Evolutionary conservation across 345 rosid species (phyloP).

Genomic region (Melaleuca alternifolia): DNA sequence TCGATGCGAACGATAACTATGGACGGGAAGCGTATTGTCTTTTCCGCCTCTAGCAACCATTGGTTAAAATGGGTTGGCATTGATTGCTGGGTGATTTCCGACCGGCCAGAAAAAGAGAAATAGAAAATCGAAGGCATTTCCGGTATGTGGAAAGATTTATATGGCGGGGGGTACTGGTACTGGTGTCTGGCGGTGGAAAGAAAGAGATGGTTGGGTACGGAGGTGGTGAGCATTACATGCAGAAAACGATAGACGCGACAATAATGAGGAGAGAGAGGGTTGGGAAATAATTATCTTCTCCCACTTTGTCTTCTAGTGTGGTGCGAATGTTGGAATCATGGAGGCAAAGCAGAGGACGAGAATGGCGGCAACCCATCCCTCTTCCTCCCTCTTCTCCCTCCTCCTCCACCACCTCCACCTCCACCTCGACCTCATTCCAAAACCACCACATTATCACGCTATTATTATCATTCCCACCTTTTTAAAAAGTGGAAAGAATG

Average conservation of each 20-base stretch:
- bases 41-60: not conserved
- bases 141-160: not conserved
- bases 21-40: no score
- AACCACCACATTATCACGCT: not conserved
- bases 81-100: not conserved
- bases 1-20: not conserved
- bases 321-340: slow-evolving; percentile 84
- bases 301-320: slow-evolving; percentile 31
- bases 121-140: no score
- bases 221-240: slow-evolving; percentile 9
- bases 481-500: not conserved
- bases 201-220: slow-evolving; percentile 1
- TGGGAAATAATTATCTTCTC: slow-evolving; percentile 1
- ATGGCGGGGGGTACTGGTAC: not conserved
- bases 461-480: not conserved
- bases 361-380: slow-evolving; percentile 47
- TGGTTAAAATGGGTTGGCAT: not conserved
- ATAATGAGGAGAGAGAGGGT: slow-evolving; percentile 10
- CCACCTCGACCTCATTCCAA: not conserved
- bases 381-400: not conserved
- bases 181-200: not conserved
- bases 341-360: slow-evolving; percentile 56
- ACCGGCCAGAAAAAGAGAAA: not conserved
- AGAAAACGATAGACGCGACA: slow-evolving; percentile 20
- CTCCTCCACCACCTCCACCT: not conserved